Conservation (phyloP, 805 yeast genomes). For the Jamesozyma gamospora region DNA sequence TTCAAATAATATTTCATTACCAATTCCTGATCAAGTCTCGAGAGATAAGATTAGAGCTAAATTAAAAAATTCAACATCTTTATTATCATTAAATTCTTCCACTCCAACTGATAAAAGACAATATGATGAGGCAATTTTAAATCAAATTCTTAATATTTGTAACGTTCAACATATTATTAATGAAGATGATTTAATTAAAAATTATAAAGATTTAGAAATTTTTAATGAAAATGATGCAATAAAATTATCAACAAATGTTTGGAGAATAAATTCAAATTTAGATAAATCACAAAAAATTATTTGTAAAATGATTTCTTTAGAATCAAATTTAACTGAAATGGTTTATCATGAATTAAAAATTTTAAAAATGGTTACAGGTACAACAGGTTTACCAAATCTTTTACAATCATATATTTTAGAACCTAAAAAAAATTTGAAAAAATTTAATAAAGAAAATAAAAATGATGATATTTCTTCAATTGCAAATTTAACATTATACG, state of each 20-base stretch:
- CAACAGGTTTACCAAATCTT: conserved; percentile 24
- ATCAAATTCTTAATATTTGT: conserved; percentile 19
- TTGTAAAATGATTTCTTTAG: conserved; percentile 16
- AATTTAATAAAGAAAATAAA: background rate
- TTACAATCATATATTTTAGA: conserved; percentile 18
- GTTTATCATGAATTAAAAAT: conserved; percentile 22
- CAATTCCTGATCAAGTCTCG: conserved; percentile 47
- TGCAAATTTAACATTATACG: conserved; percentile 8
- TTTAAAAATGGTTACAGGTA: conserved; percentile 16
- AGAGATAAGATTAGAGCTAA: conserved; percentile 46
- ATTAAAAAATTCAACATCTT: conserved; percentile 34
- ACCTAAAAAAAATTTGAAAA: conserved; percentile 1
- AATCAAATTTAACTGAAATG: conserved; percentile 14
- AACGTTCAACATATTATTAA: conserved; percentile 13
- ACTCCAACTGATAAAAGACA: conserved; percentile 18
- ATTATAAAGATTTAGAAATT: conserved; percentile 2
- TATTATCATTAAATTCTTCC: conserved; percentile 22
- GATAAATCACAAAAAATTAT: conserved; percentile 11
- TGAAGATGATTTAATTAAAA: conserved; percentile 4
- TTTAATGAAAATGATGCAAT: conserved; percentile 7
- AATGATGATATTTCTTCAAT: background rate
- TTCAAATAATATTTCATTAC: conserved; percentile 40
- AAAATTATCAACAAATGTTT: conserved; percentile 13
- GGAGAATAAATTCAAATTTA: conserved; percentile 10
- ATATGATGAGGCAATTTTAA: conserved; percentile 19